phyloP scores from a whole-genome alignment of 2,329 filamentous ascomycete genomes.

The Pseudopyricularia cyperi region DNA sequence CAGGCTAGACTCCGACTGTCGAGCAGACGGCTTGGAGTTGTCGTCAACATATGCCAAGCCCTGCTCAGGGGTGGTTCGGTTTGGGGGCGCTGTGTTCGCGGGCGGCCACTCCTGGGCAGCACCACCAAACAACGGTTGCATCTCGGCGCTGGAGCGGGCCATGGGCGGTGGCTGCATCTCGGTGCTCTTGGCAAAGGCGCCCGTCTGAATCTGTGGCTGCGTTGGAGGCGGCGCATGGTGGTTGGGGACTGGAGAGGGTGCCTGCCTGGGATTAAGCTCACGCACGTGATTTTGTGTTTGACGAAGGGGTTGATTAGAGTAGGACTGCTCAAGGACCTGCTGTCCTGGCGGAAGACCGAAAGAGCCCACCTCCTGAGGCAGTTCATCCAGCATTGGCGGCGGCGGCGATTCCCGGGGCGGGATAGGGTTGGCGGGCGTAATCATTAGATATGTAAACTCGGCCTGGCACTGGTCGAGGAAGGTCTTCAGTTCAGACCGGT shows the following conservation, averaged over 20 bases:
- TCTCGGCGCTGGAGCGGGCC: conserved; percentile 37
- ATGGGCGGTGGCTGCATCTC: conserved; percentile 34
- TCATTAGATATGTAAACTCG: conserved; percentile 56
- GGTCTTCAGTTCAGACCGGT: conserved; percentile 33
- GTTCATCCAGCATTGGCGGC: conserved; percentile 43
- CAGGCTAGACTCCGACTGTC: conserved; percentile 24
- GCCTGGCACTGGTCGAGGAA: conserved; percentile 53
- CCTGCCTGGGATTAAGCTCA: conserved; percentile 38
- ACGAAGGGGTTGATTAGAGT: conserved; percentile 9
- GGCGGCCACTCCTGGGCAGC: conserved; percentile 17
- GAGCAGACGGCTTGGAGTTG: conserved; percentile 21
- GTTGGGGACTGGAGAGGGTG: conserved; percentile 32
- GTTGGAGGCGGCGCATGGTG: conserved; percentile 33
- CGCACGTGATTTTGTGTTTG: conserved; percentile 38
- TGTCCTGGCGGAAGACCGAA: conserved; percentile 31
- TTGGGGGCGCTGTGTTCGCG: conserved; percentile 10
- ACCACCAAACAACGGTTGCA: conserved; percentile 21
- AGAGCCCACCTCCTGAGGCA: conserved; percentile 36
- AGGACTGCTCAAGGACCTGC: conserved; percentile 19
- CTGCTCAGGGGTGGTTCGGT: conserved; percentile 11
- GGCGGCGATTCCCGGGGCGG: conserved; percentile 51
- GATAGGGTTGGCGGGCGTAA: conserved; percentile 51
- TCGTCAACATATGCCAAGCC: conserved; percentile 18
- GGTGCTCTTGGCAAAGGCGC: conserved; percentile 16
- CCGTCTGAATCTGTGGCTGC: conserved; percentile 32